Evolutionary conservation across 2,329 filamentous ascomycete species (phyloP).

Genomic region (Ceratocystis smalleyi): DNA sequence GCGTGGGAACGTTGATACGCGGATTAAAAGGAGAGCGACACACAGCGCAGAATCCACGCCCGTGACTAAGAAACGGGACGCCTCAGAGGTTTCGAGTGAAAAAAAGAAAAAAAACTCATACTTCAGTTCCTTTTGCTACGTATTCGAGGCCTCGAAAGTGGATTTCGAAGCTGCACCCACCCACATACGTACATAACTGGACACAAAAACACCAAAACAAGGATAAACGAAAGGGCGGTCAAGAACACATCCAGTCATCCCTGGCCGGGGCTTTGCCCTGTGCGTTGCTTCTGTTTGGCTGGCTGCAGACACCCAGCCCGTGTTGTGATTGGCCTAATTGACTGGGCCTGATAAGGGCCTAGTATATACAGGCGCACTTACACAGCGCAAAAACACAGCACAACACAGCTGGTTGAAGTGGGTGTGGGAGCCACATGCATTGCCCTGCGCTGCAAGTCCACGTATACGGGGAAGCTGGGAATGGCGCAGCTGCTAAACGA

Average conservation of each 20-base stretch:
- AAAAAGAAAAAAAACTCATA: neutral
- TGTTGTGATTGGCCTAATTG: too few relatives aligned
- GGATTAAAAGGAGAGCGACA: neutral
- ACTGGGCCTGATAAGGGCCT: neutral
- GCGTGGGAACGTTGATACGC: neutral
- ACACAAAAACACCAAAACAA: neutral
- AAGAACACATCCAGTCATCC: neutral
- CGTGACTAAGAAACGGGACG: neutral
- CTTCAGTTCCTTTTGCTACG: neutral
- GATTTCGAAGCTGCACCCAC: neutral
- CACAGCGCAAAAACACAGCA: neutral
- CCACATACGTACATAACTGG: too few relatives aligned
- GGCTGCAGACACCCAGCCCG: neutral
- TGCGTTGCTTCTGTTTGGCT: neutral
- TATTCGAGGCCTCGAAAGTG: neutral
- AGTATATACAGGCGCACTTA: neutral
- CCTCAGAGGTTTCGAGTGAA: neutral
- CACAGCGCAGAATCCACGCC: neutral
- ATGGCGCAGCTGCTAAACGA: neutral
- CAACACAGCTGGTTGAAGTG: neutral
- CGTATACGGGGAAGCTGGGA: neutral
- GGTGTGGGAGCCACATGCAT: neutral
- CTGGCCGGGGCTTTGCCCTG: neutral
- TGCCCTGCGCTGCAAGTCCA: neutral
- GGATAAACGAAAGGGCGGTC: neutral